phyloP scores from a whole-genome alignment of 208 protist species.

The Phytomonas sp. region DNA sequence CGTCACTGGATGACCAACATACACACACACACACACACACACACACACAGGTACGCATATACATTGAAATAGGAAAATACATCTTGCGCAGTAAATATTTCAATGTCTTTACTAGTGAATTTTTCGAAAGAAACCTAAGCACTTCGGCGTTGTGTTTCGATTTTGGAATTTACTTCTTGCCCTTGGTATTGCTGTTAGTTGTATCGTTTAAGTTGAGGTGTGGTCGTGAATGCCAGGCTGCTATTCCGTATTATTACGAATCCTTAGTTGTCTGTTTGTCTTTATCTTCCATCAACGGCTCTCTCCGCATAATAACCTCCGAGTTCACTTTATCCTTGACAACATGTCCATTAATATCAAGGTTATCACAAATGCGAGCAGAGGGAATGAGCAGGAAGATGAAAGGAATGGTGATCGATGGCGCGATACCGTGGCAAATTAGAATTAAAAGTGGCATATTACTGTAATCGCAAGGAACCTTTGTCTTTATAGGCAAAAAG shows the following conservation, averaged over 20 bases:
- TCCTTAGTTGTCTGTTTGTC: background rate
- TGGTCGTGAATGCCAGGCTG: conserved; percentile 9
- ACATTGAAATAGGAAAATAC: conserved; percentile 11
- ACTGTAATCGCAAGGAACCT: conserved; percentile 48
- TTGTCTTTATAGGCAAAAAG: conserved; percentile 30
- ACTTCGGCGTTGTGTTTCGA: too few relatives aligned
- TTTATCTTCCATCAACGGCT: background rate
- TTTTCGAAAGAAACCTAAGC: conserved; percentile 6
- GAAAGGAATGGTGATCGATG: conserved; percentile 43
- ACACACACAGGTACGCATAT: background rate
- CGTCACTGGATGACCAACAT: background rate
- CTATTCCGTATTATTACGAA: background rate
- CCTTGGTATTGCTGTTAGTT: background rate
- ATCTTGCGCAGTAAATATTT: background rate
- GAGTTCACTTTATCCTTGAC: conserved; percentile 17
- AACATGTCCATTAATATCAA: conserved; percentile 35
- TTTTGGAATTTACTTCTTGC: too few relatives aligned
- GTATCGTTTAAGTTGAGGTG: conserved; percentile 10
- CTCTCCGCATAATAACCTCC: conserved; percentile 1
- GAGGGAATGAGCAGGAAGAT: conserved; percentile 50
- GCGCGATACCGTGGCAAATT: conserved; percentile 41
- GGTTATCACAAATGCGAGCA: conserved; percentile 45
- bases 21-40: background rate
- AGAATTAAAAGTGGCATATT: conserved; percentile 57
- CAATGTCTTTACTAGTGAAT: background rate